These are phyloP conservation scores for Flaveria bidentis DNA, from an alignment of 129 eudicot genomes.

Conservation along the genomic window DNA sequence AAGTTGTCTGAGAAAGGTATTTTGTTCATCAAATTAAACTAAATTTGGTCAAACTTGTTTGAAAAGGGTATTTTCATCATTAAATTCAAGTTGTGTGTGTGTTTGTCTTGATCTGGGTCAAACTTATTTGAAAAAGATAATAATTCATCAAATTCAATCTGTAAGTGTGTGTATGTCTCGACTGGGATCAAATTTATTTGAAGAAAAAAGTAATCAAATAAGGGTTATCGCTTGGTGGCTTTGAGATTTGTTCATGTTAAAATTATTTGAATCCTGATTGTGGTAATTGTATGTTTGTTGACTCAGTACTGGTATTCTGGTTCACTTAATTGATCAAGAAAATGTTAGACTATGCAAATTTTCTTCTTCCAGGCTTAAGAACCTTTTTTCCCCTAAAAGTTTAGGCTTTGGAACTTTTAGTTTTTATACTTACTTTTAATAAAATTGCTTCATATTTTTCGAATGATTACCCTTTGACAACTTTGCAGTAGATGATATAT, in stretches of 20 bases:
- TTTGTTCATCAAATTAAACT: neutral
- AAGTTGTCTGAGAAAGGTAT: too few relatives aligned
- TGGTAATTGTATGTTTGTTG: constrained; percentile 25
- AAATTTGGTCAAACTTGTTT: neutral
- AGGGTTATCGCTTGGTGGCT: constrained; percentile 10
- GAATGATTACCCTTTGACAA: constrained; percentile 4
- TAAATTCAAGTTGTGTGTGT: neutral
- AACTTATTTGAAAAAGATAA: neutral
- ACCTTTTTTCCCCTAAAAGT: neutral
- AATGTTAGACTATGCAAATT: constrained; percentile 6
- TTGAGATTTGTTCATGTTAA: constrained; percentile 22
- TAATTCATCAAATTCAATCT: neutral
- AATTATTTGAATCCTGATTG: constrained; percentile 20
- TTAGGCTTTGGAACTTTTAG: neutral
- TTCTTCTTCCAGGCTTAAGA: neutral
- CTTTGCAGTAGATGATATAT: neutral
- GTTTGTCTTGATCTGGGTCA: constrained; percentile 23
- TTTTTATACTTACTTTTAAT: neutral
- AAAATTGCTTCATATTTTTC: neutral
- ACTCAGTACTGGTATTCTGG: neutral
- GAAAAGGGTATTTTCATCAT: too few relatives aligned
- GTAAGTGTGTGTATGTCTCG: neutral
- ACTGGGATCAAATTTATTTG: neutral
- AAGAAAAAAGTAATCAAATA: neutral
- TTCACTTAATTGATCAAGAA: constrained; percentile 25